These are phyloP conservation scores for Tuctoria greenei DNA, from an alignment of 176 grass and related monocot genomes.

Conservation along the genomic window DNA sequence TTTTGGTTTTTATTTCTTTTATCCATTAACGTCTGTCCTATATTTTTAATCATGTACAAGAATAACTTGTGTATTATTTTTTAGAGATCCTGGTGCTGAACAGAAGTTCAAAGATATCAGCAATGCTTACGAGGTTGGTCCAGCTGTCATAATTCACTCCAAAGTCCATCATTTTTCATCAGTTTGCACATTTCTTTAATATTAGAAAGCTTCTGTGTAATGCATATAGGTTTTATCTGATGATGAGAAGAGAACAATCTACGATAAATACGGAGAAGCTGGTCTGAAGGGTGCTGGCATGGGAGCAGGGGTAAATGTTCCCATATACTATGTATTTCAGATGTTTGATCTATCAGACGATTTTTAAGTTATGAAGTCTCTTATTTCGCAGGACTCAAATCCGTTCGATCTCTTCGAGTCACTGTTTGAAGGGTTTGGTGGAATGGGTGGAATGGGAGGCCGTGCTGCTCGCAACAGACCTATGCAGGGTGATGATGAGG, in stretches of 20 bases:
- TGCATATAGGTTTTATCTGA: conserved; percentile 75
- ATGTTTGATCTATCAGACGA: conserved; percentile 2
- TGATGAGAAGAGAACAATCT: conserved; percentile 91
- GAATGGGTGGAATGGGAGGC: conserved; percentile 54
- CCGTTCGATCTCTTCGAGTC: conserved; percentile 97
- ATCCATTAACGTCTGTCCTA: neutral
- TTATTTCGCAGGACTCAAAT: conserved; percentile 67
- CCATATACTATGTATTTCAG: conserved; percentile 17
- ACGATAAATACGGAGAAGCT: conserved; percentile 98
- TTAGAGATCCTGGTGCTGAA: conserved; percentile 90
- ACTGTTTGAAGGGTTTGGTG: conserved; percentile 91
- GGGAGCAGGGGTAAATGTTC: conserved; percentile 81
- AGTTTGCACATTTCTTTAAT: conserved; percentile 17
- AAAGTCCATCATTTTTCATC: conserved; percentile 11
- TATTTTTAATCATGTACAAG: conserved; percentile 13
- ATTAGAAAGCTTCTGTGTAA: neutral
- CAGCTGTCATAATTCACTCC: conserved; percentile 15
- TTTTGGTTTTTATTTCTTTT: conserved; percentile 22
- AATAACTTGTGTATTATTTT: conserved; percentile 36
- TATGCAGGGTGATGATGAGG: conserved; percentile 92
- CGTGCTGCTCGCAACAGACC: conserved; percentile 87
- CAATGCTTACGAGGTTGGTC: conserved; percentile 92
- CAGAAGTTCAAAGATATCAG: conserved; percentile 98
- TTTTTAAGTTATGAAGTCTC: conserved; percentile 6
- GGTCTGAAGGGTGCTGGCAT: conserved; percentile 93